phyloP scores from a whole-genome alignment of 1,284 basidiomycete species.

The Cryptococcus amylolentus region DNA sequence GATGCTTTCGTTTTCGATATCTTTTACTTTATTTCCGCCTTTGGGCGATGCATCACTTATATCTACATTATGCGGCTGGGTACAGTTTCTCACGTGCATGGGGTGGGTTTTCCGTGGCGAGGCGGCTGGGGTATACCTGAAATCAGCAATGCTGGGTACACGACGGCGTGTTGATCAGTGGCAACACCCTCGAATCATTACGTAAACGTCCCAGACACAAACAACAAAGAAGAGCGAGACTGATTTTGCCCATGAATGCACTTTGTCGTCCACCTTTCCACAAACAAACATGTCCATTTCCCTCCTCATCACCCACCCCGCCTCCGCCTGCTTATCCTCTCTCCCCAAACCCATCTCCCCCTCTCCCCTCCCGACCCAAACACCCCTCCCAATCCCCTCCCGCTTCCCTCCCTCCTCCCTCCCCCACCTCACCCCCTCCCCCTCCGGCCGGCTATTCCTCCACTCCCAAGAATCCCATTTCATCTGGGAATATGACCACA shows the following conservation, averaged over 20 bases:
- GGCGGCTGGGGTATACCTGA: neutral
- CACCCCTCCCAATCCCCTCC: neutral
- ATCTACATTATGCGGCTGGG: neutral
- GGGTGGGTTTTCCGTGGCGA: neutral
- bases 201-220: neutral
- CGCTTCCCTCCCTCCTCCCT: neutral
- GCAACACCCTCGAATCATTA: neutral
- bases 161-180: neutral
- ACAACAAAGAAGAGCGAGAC: neutral
- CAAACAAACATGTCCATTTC: slow-evolving; percentile 16
- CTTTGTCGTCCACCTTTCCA: neutral
- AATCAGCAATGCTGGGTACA: neutral
- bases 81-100: neutral
- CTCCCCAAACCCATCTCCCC: slow-evolving; percentile 21
- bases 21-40: neutral
- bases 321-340: slow-evolving; percentile 24
- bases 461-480: neutral
- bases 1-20: slow-evolving; percentile 4
- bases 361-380: slow-evolving; percentile 6
- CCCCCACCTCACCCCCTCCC: neutral
- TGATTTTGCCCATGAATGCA: neutral
- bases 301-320: slow-evolving; percentile 20
- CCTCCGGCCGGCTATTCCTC: neutral
- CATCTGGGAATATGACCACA: neutral
- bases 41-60: neutral